These are phyloP conservation scores for Linum lewisii DNA, from an alignment of 345 rosid genomes.

Conservation along the genomic window DNA sequence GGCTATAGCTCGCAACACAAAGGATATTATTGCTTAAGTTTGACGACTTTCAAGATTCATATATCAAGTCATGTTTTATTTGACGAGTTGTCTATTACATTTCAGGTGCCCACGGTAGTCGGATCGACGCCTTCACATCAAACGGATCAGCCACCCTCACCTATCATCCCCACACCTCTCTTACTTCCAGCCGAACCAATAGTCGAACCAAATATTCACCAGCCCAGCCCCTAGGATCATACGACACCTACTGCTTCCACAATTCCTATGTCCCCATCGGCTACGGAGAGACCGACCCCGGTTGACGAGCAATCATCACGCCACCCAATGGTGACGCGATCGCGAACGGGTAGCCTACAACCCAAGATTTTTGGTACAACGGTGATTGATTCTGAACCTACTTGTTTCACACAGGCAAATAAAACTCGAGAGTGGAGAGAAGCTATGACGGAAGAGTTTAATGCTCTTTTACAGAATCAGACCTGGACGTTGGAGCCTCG, in stretches of 20 bases:
- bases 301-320: too few relatives aligned
- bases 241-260: too few relatives aligned
- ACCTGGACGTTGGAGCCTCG: conserved; percentile 10
- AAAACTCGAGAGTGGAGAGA: conserved; percentile 4
- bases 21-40: too few relatives aligned
- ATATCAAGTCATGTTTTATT: conserved; percentile 6
- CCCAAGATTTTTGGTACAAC: background rate
- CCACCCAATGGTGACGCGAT: conserved; percentile 2
- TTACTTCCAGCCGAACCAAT: background rate
- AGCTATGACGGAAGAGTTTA: conserved; percentile 7
- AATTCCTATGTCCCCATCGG: too few relatives aligned
- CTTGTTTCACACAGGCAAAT: conserved; percentile 1
- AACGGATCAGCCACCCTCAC: background rate
- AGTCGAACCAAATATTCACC: too few relatives aligned
- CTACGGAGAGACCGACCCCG: too few relatives aligned
- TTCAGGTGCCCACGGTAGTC: background rate
- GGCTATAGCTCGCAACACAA: too few relatives aligned
- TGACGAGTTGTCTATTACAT: conserved; percentile 7
- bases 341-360: conserved; percentile 10
- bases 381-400: background rate
- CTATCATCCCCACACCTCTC: background rate
- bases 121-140: too few relatives aligned
- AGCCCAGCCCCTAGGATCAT: too few relatives aligned
- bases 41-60: background rate
- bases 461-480: conserved; percentile 1